phyloP scores from a whole-genome alignment of 2,329 filamentous ascomycete genomes.

The Coleophoma cylindrospora region DNA sequence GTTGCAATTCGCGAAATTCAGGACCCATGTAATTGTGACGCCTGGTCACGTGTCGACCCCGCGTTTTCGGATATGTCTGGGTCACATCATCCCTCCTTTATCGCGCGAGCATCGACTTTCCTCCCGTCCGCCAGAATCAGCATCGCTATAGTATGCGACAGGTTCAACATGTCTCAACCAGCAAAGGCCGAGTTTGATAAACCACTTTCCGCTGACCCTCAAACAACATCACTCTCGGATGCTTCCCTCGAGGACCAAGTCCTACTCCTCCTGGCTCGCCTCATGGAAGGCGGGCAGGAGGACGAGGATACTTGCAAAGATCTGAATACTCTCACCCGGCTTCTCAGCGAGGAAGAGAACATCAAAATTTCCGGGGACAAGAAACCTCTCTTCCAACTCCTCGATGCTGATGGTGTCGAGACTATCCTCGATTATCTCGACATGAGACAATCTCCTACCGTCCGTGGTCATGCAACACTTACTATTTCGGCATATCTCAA shows the following conservation, averaged over 20 bases:
- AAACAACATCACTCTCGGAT: constrained; percentile 9
- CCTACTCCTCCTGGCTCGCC: constrained; percentile 63
- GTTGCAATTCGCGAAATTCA: too few species aligned
- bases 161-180: not conserved
- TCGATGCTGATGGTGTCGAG: constrained; percentile 74
- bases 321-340: constrained; percentile 52
- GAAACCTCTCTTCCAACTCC: constrained; percentile 41
- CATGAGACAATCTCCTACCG: constrained; percentile 66
- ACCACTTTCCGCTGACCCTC: constrained; percentile 7
- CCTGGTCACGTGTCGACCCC: not conserved
- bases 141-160: not conserved
- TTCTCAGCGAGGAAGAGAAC: constrained; percentile 45
- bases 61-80: not conserved
- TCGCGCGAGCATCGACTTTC: not conserved
- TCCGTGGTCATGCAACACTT: constrained; percentile 78
- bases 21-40: not conserved
- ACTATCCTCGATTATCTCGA: constrained; percentile 84
- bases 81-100: too few species aligned
- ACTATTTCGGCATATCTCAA: constrained; percentile 81
- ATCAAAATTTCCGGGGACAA: constrained; percentile 21
- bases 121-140: not conserved
- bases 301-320: constrained; percentile 64
- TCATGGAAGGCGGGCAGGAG: constrained; percentile 88
- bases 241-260: constrained; percentile 23
- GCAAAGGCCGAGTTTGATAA: constrained; percentile 4